Percentiles rank a stretch among this genome's conserved stretches.
phyloP scores from a whole-genome alignment of 768 basidiomycete species.

The Tephrocybe sp. region DNA sequence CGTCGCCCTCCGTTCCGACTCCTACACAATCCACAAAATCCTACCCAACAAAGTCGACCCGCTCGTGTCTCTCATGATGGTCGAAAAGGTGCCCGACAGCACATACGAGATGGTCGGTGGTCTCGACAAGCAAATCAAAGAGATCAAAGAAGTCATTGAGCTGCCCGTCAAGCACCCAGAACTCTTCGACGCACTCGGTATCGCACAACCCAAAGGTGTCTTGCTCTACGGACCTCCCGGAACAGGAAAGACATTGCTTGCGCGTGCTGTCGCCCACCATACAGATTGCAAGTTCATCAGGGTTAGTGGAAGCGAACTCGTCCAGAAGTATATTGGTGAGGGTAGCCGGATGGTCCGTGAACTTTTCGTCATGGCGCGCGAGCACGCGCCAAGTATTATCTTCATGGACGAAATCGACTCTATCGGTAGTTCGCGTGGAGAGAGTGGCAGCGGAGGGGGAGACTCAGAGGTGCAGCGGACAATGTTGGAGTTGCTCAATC shows the following conservation, averaged over 20 bases:
- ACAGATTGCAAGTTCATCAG: constrained; percentile 98
- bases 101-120: constrained; percentile 99
- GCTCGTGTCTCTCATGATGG: constrained; percentile 99
- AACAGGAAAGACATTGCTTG: constrained; percentile 93
- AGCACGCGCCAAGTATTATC: constrained; percentile 97
- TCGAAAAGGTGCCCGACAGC: constrained; percentile 98
- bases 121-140: constrained; percentile 59
- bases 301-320: constrained; percentile 90
- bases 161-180: constrained; percentile 97
- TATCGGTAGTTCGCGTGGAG: constrained; percentile 90
- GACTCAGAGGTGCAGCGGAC: constrained; percentile 90
- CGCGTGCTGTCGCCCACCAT: constrained; percentile 94
- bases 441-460: constrained; percentile 85
- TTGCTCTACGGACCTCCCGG: constrained; percentile 94
- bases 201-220: constrained; percentile 96
- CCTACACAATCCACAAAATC: constrained; percentile 95
- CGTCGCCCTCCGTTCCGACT: constrained; percentile 94
- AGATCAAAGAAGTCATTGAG: constrained; percentile 96
- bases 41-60: constrained; percentile 98
- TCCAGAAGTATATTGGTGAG: constrained; percentile 98
- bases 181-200: constrained; percentile 93
- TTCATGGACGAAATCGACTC: constrained; percentile 99
- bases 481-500: constrained; percentile 87
- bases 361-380: constrained; percentile 96
- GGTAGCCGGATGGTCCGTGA: constrained; percentile 96